Evolutionary conservation across 2,329 filamentous ascomycete species (phyloP).

Genomic region (Cladosporium sp.): DNA sequence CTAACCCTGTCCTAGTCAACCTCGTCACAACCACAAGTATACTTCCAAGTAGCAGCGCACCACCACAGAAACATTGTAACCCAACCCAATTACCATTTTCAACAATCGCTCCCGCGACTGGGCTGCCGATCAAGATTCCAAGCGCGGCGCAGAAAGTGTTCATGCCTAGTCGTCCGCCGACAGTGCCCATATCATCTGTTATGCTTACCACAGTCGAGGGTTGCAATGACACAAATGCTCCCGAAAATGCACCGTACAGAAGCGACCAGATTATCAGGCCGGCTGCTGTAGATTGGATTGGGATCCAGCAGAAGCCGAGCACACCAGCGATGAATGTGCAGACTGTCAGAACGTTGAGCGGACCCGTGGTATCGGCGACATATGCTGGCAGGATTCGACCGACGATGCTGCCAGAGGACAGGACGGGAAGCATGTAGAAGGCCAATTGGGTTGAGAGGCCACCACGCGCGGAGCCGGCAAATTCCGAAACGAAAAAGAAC

Average conservation of each 20-base stretch:
- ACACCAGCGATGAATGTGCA: slow-evolving; percentile 41
- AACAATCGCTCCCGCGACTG: slow-evolving; percentile 23
- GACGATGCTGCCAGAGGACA: slow-evolving; percentile 32
- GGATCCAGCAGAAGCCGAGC: slow-evolving; percentile 52
- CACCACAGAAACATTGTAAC: slow-evolving; percentile 23
- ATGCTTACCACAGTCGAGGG: slow-evolving; percentile 32
- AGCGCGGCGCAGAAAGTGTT: slow-evolving; percentile 21
- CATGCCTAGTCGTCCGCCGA: slow-evolving; percentile 25
- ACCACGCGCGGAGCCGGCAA: slow-evolving; percentile 25
- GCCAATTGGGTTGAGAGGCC: slow-evolving; percentile 23
- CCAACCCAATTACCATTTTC: slow-evolving; percentile 16
- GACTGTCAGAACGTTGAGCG: slow-evolving; percentile 45
- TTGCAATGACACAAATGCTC: slow-evolving; percentile 35
- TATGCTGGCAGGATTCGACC: slow-evolving; percentile 41
- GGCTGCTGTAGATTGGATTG: slow-evolving; percentile 35
- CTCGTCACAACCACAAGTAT: slow-evolving; percentile 18
- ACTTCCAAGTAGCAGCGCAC: slow-evolving; percentile 17
- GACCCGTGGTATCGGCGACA: slow-evolving; percentile 51
- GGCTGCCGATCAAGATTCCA: slow-evolving; percentile 25
- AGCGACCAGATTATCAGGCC: slow-evolving; percentile 30
- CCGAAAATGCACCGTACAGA: slow-evolving; percentile 35
- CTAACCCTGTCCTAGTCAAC: slow-evolving; percentile 15
- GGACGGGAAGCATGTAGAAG: slow-evolving; percentile 35
- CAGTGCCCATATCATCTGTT: slow-evolving; percentile 29
- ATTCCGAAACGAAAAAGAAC: slow-evolving; percentile 38